phyloP scores from a whole-genome alignment of 2,329 filamentous ascomycete genomes.

The Aspergillus niger region DNA sequence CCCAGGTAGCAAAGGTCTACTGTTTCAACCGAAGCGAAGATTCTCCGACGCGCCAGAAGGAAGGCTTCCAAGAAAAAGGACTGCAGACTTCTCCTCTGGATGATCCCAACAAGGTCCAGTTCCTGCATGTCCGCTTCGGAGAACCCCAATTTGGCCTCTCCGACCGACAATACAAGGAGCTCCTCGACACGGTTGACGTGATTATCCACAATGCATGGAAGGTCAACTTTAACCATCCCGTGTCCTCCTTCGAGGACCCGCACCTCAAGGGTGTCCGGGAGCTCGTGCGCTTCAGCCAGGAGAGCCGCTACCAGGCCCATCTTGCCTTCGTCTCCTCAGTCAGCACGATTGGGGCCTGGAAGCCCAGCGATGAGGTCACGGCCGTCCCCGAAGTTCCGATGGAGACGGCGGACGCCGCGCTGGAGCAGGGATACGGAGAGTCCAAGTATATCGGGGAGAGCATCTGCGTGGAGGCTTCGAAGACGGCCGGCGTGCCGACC shows the following conservation, averaged over 20 bases:
- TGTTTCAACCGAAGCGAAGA: conserved; percentile 51
- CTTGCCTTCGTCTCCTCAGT: too few relatives aligned
- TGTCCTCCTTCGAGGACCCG: too few relatives aligned
- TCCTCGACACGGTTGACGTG: too few relatives aligned
- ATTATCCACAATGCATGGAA: too few relatives aligned
- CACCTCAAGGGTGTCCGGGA: too few relatives aligned
- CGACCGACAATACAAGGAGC: too few relatives aligned
- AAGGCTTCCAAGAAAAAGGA: conserved; percentile 41
- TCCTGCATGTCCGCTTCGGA: conserved; percentile 28
- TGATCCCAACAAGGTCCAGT: conserved; percentile 38
- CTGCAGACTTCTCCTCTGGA: conserved; percentile 17
- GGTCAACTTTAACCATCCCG: too few relatives aligned
- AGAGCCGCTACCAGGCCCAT: too few relatives aligned
- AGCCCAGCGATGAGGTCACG: too few relatives aligned
- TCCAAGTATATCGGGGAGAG: conserved; percentile 44
- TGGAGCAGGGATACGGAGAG: conserved; percentile 38
- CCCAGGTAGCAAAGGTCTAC: conserved; percentile 44
- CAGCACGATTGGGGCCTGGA: too few relatives aligned
- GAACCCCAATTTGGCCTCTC: conserved; percentile 29
- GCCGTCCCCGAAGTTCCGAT: too few relatives aligned
- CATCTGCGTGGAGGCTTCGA: conserved; percentile 40
- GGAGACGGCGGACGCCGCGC: conserved; percentile 23
- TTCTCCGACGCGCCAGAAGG: conserved; percentile 43
- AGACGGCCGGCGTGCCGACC: conserved; percentile 18
- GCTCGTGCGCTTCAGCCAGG: too few relatives aligned